Base-by-base conservation (phyloP, 192 early-diverging fungal species). In the Backusella psychrophila region DNA sequence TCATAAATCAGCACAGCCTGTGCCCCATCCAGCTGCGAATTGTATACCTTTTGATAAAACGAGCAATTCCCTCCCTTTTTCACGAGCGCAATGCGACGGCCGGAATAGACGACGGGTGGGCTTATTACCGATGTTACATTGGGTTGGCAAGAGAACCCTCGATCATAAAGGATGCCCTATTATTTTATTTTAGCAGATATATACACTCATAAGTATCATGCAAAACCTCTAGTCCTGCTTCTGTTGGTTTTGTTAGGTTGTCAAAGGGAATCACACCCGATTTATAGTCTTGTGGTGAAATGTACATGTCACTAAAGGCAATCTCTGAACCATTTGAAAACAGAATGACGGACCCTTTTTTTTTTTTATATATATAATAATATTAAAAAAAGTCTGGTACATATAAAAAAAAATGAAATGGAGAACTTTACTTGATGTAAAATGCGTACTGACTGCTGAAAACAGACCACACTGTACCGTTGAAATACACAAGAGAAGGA, bases 1-100 rank as follows among this genome's bases (percentile, higher is more conserved):
- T 79, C 80, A 65, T 82, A 88, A 21, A 86, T 66, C 11, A 88
- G 74, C 6, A 77, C 80, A 1, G 69, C 85, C 0, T 69, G 44
- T 15, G 85, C 80, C 3, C 59, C 66, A 26, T 84, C 79, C 33
- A 68, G 33, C 26, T 79, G 72, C 7, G 83, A 82, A 70, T 70
- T 63, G 5, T 73, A 68, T 15, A 82, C 63, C 63, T 88, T 88
- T 21, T 78, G 42, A 1, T 73, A 67, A 65, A 88, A 79, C 1
- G 66, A 42, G 65, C 87, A 88, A 9, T 75, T 56, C 9, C 56
- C 56, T 59, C 80, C 80, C 19, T 33, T 38, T 21, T 52, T n/a
- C 3, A 80, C 76, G n/a, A 83, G 75, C 1, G 78, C 77, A 42
- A 83, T 83, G 56, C 77, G 77, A n/a, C 26, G 39, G 0, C 14